These are phyloP conservation scores for Picochlorum sp. DNA, from an alignment of 139 green algal genomes.

Conservation along the genomic window DNA sequence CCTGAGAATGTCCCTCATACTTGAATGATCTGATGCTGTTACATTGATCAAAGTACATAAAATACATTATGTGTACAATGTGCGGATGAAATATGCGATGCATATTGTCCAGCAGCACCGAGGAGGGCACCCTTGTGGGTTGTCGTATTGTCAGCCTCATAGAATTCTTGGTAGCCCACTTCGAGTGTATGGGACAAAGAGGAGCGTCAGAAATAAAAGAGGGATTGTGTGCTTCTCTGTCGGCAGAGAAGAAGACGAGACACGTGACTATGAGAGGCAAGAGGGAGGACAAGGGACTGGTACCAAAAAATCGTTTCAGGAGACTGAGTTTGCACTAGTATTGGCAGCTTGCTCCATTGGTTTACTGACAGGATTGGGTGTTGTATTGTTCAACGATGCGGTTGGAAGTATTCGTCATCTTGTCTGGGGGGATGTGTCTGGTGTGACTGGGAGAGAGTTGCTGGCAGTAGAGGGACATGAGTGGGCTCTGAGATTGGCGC, in stretches of 20 bases:
- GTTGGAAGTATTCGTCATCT: slow-evolving; percentile 32
- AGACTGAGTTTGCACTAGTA: slow-evolving; percentile 39
- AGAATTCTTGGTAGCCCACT: too few relatives aligned
- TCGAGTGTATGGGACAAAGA: too few relatives aligned
- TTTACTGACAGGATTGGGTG: slow-evolving; percentile 31
- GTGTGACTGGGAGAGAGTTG: slow-evolving; percentile 9
- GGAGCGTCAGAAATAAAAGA: too few relatives aligned
- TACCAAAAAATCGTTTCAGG: slow-evolving; percentile 9
- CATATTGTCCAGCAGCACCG: too few relatives aligned
- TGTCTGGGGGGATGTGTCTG: slow-evolving; percentile 19
- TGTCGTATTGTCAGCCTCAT: too few relatives aligned
- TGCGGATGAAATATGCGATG: too few relatives aligned
- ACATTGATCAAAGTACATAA: too few relatives aligned
- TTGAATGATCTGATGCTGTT: too few relatives aligned
- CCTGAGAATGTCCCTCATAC: too few relatives aligned
- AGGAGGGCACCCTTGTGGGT: too few relatives aligned
- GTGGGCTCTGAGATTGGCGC: slow-evolving; percentile 18
- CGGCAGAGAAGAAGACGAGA: not conserved
- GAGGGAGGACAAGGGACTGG: slow-evolving; percentile 7
- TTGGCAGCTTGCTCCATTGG: slow-evolving; percentile 40
- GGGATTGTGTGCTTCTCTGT: too few relatives aligned
- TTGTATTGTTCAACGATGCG: slow-evolving; percentile 46
- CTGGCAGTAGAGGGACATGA: slow-evolving; percentile 11
- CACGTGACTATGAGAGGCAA: not conserved
- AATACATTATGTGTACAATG: too few relatives aligned